Evolutionary conservation across 345 rosid species (phyloP).

Genomic region (Pugionium cornutum): DNA sequence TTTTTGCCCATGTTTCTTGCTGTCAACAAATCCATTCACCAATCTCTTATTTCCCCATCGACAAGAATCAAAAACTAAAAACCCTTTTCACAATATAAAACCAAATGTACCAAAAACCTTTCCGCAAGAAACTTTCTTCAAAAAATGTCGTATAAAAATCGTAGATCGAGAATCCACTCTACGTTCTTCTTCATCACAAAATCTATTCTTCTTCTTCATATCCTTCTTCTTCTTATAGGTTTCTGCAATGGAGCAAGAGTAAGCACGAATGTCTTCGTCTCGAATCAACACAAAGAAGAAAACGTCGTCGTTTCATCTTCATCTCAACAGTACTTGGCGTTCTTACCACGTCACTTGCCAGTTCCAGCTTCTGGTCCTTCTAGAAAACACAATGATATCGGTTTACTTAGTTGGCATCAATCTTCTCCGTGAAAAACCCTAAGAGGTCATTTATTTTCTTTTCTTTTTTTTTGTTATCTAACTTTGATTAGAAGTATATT

Average conservation of each 20-base stretch:
- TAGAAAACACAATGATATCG: conserved; percentile 86
- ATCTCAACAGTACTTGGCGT: conserved; percentile 46
- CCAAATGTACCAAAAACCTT: conserved; percentile 6
- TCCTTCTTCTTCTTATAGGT: conserved; percentile 29
- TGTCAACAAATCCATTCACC: conserved; percentile 26
- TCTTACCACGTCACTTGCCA: conserved; percentile 80
- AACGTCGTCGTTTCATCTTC: conserved; percentile 28
- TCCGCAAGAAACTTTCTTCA: conserved; percentile 14
- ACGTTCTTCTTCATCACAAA: conserved; percentile 5
- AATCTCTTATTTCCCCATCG: conserved; percentile 18
- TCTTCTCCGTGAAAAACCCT: conserved; percentile 46
- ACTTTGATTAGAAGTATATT: not conserved
- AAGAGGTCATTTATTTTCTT: conserved; percentile 22
- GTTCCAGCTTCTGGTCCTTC: conserved; percentile 92
- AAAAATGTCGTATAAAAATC: conserved; percentile 26
- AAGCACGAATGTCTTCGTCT: conserved; percentile 27
- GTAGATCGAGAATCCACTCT: conserved; percentile 21
- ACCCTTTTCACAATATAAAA: conserved; percentile 3
- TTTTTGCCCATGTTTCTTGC: conserved; percentile 27
- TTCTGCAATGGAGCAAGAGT: conserved; percentile 38
- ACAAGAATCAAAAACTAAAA: conserved; percentile 20
- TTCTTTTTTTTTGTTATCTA: not conserved
- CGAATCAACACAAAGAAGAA: conserved; percentile 14
- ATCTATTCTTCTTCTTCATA: conserved; percentile 4
- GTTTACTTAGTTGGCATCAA: conserved; percentile 48